Base-by-base conservation (phyloP, 176 grass and related monocot species). In the Oryza meridionalis region DNA sequence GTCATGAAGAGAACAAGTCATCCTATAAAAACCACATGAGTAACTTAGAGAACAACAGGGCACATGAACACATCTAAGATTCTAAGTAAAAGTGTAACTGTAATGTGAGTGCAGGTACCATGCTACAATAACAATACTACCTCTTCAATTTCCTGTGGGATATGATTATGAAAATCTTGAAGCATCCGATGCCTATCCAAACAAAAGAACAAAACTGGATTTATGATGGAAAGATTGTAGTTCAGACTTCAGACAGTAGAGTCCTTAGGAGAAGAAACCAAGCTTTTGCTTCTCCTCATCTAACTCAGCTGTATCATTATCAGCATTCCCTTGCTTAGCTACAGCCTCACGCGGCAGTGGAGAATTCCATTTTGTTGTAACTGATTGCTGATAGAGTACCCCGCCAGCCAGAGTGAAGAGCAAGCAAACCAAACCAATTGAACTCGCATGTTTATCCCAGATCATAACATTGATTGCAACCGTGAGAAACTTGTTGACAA, bases 391-490 rank as follows among this genome's bases (percentile, higher is more conserved):
- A 81, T 95, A 92, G 58, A 95, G 84, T 77, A 95, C 76, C 17
- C 93, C 90, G 26, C 90, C 93, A 19, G 82, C 81, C 16, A 95
- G 91, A 70, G 87, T 92, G 73, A 90, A 81, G 38, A 95, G 72
- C 81, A 95, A 84, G 67, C 93, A 91, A 47, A 95, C 13, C 27
- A 91, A 66, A 69, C 93, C 93, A 70, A 90, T 53, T 16, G 43
- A 35, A 2, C 75, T 84, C 10, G 93, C 82, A 25, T 95, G 93
- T 65, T 92, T 95, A 77, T 95, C 93, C 93, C 93, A 95, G 26
- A 95, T 95, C 78, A 92, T 81, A 68, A 95, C 84, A 90, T 95
- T 95, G 82, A 95, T 92, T 4, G 84, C 85, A 7, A 95, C 93
- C 8, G 93, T 95, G 29, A 95, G 83, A 33, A 95, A 88, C 79